Base-by-base conservation (phyloP, 1,139 yeast species). In the Neolecta irregularis region DNA sequence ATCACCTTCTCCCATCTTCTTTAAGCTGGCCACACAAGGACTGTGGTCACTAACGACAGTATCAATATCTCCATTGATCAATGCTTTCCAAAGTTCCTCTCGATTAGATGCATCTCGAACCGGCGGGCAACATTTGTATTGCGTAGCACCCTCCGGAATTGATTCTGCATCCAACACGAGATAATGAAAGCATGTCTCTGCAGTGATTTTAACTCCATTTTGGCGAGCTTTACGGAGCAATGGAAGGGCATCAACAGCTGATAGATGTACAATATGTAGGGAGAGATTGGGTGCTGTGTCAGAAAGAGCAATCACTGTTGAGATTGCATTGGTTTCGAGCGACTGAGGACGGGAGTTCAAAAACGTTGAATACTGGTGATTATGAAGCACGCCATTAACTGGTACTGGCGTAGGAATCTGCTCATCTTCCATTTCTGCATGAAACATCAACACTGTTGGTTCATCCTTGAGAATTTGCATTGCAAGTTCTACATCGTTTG, bases 371-470 rank as follows among this genome's bases (percentile, higher is more conserved):
- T 69, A 57, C 35, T 46, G 47, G 19, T 41, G 26, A 21, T 26
- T 9, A 11, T 29, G 16, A 19, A 33, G 36, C 12, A 41, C 39
- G 13, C 37, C 39, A 8, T 34, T 43, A 8, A 36, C 42, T n/a
- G 40, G 36, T 7, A 20, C 34, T 3, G 40, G 9, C 8, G 36
- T 36, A 6, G 43, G 50, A 8, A 72, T 69, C n/a, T n/a, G n/a
- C n/a, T n/a, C 46, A 73, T n/a, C n/a, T n/a, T n/a, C 79, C 75
- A 78, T 72, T 54, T 83, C 95, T 2, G 95, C 94, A 50, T 83
- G 96, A 61, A 83, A 83, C 92, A 85, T 74, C 47, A 81, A 63
- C 48, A 80, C 56, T 0, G 94, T 77, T 21, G 71, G 66, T 37
- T 66, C 57, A 13, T 69, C 75, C 39, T 71, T 60, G 2, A 81